phyloP scores from a whole-genome alignment of 129 eudicot genomes.

The Chrysanthemum makinoi region DNA sequence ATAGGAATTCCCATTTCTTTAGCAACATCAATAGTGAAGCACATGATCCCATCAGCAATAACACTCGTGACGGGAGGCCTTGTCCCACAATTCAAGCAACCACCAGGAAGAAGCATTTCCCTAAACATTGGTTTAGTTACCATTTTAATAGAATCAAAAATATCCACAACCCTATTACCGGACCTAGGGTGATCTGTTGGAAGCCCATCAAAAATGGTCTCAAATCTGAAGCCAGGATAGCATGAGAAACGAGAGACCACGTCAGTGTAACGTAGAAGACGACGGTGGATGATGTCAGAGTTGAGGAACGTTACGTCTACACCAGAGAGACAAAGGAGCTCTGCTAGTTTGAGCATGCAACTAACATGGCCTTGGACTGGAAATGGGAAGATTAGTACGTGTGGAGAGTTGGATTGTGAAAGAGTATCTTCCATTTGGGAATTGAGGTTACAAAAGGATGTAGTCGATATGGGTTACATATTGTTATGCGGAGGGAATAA shows the following conservation, averaged over 20 bases:
- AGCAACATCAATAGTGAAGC: conserved; percentile 48
- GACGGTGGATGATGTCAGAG: conserved; percentile 45
- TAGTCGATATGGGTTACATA: conserved; percentile 14
- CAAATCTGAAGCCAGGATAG: conserved; percentile 46
- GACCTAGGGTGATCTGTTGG: conserved; percentile 47
- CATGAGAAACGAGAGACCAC: conserved; percentile 40
- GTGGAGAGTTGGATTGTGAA: conserved; percentile 32
- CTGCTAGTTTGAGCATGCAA: conserved; percentile 58
- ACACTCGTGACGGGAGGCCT: conserved; percentile 40
- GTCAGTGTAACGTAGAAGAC: conserved; percentile 43
- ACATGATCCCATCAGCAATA: conserved; percentile 48
- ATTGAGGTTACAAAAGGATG: neutral
- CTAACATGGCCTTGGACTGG: conserved; percentile 54
- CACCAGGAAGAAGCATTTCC: conserved; percentile 27
- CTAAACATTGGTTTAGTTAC: conserved; percentile 30
- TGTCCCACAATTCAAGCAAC: conserved; percentile 20
- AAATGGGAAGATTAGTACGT: conserved; percentile 54
- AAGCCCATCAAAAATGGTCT: conserved; percentile 57
- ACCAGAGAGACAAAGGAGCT: conserved; percentile 50
- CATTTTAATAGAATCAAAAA: conserved; percentile 20
- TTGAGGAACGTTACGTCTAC: conserved; percentile 49
- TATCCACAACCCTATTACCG: conserved; percentile 37
- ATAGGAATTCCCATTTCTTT: conserved; percentile 44
- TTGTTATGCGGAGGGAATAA: neutral
- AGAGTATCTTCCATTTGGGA: conserved; percentile 17